phyloP scores from a whole-genome alignment of 805 yeast species.

The Ogataea haglerorum region DNA sequence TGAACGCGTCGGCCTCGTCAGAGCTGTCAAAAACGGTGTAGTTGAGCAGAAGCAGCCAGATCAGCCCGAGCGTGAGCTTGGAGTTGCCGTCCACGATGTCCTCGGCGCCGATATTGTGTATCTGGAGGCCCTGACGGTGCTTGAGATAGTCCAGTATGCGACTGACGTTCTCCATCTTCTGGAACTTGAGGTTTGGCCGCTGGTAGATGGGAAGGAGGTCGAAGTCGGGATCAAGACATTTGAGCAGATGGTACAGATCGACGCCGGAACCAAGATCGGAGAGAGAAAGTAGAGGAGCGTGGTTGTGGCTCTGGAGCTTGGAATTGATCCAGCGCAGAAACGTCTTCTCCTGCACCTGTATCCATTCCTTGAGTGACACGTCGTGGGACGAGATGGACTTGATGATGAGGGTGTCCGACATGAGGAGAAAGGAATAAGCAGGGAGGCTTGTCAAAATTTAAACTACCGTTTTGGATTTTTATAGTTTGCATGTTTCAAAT shows the following conservation, averaged over 20 bases:
- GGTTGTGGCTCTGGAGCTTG: constrained; percentile 27
- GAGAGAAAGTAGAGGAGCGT: constrained; percentile 27
- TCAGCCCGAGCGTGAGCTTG: constrained; percentile 44
- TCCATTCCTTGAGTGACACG: constrained; percentile 34
- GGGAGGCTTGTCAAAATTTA: not conserved
- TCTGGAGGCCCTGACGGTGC: constrained; percentile 36
- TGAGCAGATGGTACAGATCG: constrained; percentile 36
- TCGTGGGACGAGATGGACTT: constrained; percentile 7
- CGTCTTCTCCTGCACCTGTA: constrained; percentile 43
- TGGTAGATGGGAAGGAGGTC: constrained; percentile 26
- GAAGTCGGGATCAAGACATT: constrained; percentile 26
- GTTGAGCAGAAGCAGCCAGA: constrained; percentile 47
- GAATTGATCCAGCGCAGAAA: constrained; percentile 48
- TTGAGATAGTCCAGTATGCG: constrained; percentile 41
- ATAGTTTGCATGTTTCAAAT: constrained; percentile 8
- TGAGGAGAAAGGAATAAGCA: not conserved
- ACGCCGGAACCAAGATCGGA: constrained; percentile 41
- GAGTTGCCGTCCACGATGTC: constrained; percentile 47
- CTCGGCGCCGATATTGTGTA: constrained; percentile 45
- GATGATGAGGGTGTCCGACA: constrained; percentile 8
- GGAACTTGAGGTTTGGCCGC: constrained; percentile 42
- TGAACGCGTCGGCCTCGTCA: constrained; percentile 11
- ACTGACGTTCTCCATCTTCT: constrained; percentile 45
- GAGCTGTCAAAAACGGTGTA: constrained; percentile 29
- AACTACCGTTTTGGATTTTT: not conserved